Evolutionary conservation across 2,329 filamentous ascomycete species (phyloP).

Genomic region (Aspergillus niger): DNA sequence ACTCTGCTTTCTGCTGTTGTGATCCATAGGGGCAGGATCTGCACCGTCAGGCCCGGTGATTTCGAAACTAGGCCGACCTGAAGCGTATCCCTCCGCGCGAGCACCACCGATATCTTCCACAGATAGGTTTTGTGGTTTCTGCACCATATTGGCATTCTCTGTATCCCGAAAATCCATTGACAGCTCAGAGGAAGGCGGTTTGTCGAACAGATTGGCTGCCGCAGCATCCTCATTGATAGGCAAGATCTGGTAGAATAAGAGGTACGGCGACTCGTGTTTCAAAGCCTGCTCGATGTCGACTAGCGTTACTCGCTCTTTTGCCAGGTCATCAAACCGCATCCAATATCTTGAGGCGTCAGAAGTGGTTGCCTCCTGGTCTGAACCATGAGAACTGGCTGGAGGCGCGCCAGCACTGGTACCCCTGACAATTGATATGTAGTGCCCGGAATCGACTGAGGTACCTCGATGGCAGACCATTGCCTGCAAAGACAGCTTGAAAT

Average conservation of each 20-base stretch:
- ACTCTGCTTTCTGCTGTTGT: slow-evolving; percentile 28
- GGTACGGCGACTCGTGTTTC: slow-evolving; percentile 85
- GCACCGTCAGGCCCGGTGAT: slow-evolving; percentile 33
- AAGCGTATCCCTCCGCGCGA: slow-evolving; percentile 25
- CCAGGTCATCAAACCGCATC: slow-evolving; percentile 92
- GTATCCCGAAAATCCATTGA: slow-evolving; percentile 29
- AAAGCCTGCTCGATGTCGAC: slow-evolving; percentile 79
- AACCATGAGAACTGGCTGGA: slow-evolving; percentile 29
- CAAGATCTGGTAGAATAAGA: slow-evolving; percentile 92
- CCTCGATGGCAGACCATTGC: slow-evolving; percentile 92
- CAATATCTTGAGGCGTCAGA: slow-evolving; percentile 72
- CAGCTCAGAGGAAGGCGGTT: slow-evolving; percentile 30
- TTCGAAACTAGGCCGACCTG: slow-evolving; percentile 42
- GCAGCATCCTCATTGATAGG: slow-evolving; percentile 72
- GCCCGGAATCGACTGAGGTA: slow-evolving; percentile 79
- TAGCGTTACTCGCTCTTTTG: slow-evolving; percentile 68
- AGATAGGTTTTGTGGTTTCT: slow-evolving; percentile 21
- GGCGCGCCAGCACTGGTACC: slow-evolving; percentile 57
- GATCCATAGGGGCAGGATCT: slow-evolving; percentile 19
- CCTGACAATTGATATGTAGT: slow-evolving; percentile 85
- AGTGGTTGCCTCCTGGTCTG: slow-evolving; percentile 23
- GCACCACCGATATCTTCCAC: slow-evolving; percentile 23
- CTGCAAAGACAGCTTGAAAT: slow-evolving; percentile 90
- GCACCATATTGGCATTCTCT: slow-evolving; percentile 22
- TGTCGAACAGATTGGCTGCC: slow-evolving; percentile 38